phyloP scores from a whole-genome alignment of 2,329 filamentous ascomycete species.

The Fusarium setosum region DNA sequence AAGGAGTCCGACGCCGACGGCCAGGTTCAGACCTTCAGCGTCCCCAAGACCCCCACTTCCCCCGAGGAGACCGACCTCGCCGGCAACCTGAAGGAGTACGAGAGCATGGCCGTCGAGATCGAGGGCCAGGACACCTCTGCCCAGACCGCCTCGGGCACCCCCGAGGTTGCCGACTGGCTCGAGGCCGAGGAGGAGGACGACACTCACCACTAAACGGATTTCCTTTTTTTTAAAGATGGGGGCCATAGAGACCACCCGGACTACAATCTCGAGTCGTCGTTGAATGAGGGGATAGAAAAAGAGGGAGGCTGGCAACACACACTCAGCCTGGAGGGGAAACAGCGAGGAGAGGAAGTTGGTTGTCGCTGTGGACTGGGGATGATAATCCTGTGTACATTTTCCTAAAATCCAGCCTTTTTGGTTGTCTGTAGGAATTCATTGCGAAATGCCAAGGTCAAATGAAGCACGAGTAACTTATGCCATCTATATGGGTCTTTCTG shows the following conservation, averaged over 20 bases:
- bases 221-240: slow-evolving; percentile 8
- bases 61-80: slow-evolving; percentile 96
- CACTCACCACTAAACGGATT: slow-evolving; percentile 65
- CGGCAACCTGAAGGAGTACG: slow-evolving; percentile 92
- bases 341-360: slow-evolving; percentile 31
- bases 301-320: slow-evolving; percentile 27
- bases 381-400: slow-evolving; percentile 54
- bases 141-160: slow-evolving; percentile 67
- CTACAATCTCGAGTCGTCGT: slow-evolving; percentile 11
- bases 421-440: slow-evolving; percentile 48
- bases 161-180: slow-evolving; percentile 78
- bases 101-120: slow-evolving; percentile 92
- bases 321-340: slow-evolving; percentile 11
- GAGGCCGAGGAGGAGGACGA: slow-evolving; percentile 78
- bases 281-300: slow-evolving; percentile 26
- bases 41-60: slow-evolving; percentile 84
- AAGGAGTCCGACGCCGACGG: slow-evolving; percentile 90
- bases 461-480: slow-evolving; percentile 37
- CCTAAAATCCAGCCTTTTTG: slow-evolving; percentile 45
- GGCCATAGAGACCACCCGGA: slow-evolving; percentile 9
- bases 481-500: not conserved
- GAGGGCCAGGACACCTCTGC: slow-evolving; percentile 81
- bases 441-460: slow-evolving; percentile 45
- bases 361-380: slow-evolving; percentile 39
- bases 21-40: slow-evolving; percentile 87